phyloP scores from a whole-genome alignment of 2,329 filamentous ascomycete species.

The Colletotrichum melonis region DNA sequence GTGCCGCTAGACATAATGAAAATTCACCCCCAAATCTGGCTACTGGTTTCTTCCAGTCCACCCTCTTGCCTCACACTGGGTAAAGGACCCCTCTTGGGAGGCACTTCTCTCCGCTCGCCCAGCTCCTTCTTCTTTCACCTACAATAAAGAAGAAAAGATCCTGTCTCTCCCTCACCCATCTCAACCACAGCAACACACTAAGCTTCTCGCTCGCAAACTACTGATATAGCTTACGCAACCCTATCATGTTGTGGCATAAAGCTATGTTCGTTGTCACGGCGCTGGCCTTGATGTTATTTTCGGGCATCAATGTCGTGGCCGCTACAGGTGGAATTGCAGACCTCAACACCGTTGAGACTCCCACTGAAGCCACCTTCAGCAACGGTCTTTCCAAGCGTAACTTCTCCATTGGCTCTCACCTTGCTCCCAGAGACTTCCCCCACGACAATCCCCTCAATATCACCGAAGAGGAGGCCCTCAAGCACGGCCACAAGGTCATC shows the following conservation, averaged over 20 bases:
- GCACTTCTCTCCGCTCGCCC: too few relatives aligned
- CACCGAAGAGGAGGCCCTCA: conserved; percentile 23
- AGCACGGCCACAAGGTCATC: conserved; percentile 21
- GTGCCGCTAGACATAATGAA: too few relatives aligned
- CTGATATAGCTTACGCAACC: not conserved
- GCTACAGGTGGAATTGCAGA: not conserved
- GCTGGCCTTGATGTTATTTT: not conserved
- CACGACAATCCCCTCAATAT: conserved; percentile 17
- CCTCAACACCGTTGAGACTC: too few relatives aligned
- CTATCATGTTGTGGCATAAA: conserved; percentile 3
- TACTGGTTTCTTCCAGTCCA: not conserved
- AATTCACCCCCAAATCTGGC: not conserved
- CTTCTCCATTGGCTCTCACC: conserved; percentile 4
- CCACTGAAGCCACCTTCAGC: not conserved
- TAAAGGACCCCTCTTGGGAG: too few relatives aligned
- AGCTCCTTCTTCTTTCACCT: not conserved
- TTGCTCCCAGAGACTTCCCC: conserved; percentile 15
- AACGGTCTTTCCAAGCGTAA: not conserved
- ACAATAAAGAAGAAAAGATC: not conserved
- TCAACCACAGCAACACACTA: too few relatives aligned
- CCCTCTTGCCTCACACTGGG: not conserved
- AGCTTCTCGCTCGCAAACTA: not conserved
- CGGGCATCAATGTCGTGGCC: not conserved
- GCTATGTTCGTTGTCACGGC: not conserved
- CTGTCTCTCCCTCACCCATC: not conserved